Base-by-base conservation (phyloP, 768 basidiomycete species). In the Suillus bovinus region DNA sequence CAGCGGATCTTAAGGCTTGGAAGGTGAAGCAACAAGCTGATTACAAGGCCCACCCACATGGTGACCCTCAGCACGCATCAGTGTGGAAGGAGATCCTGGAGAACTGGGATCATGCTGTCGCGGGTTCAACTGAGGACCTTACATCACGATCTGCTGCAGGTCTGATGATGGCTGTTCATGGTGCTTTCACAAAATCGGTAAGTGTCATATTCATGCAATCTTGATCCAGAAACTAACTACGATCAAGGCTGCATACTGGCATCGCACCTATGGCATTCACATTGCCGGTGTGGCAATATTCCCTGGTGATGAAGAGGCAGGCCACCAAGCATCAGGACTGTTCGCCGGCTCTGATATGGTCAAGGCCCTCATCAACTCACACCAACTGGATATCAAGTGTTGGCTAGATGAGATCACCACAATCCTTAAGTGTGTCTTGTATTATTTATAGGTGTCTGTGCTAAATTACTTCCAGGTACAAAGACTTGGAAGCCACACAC, bases 401-500 rank as follows among this genome's bases (percentile, higher is more conserved):
- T 46, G 22, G 44, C 22, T 46, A 46, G 44, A 46, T 46, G 44
- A 46, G 44, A n/a, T 46, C 44, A 46, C 44, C 44, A 46, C 24
- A 3, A 47, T 47, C 46, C 46, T 47, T 47, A 47, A 47, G 46
- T 47, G 24, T 0, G 6, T 47, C 46, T 47, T 47, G 7, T 47
- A 27, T 47, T 8, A 27, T 3, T 47, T 47, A 27, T 47, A 47
- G 46, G 24, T 24, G 46, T 47, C 24, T 0, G 46, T 47, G 46
- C 46, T 47, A 47, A 47, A 47, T 47, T 9, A 47, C 46, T 47
- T 47, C 24, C 46, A 47, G 46, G 46, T 52, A 33, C 46, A 47
- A 47, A 47, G 24, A 47, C 46, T 27, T 47, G 46, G 31, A 52
- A 11, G 31, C 50, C 6, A 2, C 11, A n/a, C 50, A 52, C 1